Evolutionary conservation across 306 rosid genomes (phyloP).

Genomic region (Rosa persica): DNA sequence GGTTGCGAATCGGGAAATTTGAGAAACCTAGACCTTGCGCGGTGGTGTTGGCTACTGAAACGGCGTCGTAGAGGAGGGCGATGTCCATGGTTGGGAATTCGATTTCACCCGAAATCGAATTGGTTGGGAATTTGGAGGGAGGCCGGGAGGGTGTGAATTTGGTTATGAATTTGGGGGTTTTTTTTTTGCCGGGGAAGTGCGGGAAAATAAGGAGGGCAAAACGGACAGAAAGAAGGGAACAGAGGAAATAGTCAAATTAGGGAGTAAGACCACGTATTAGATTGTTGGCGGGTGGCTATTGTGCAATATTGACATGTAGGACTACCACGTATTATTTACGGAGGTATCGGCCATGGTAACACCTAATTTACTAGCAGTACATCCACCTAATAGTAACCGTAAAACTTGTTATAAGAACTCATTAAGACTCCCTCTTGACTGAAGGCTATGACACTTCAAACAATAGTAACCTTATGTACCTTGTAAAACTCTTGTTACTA

Average conservation of each 20-base stretch:
- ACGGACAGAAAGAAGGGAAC: neutral
- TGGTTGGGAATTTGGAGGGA: neutral
- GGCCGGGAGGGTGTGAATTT: neutral
- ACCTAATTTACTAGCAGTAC: too few species aligned
- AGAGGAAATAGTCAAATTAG: neutral
- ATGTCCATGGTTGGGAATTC: conserved; percentile 42
- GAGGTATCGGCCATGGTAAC: too few species aligned
- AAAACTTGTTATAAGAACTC: too few species aligned
- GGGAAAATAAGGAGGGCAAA: conserved; percentile 5
- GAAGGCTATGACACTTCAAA: too few species aligned
- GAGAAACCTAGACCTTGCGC: conserved; percentile 52
- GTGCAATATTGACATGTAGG: neutral
- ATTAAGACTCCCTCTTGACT: too few species aligned
- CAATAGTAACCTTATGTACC: too few species aligned
- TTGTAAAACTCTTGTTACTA: too few species aligned
- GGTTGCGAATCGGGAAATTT: conserved; percentile 45
- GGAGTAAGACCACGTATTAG: conserved; percentile 13
- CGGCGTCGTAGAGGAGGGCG: conserved; percentile 47
- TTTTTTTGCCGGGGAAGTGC: neutral
- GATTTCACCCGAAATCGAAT: neutral
- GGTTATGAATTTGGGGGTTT: neutral
- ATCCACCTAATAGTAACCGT: too few species aligned
- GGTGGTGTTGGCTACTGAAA: conserved; percentile 35
- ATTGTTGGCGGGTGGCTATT: neutral
- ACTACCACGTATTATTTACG: neutral